A percentile compares a stretch with the other conserved stretches of the same genome.
Conservation (phyloP, 2,329 filamentous ascomycete genomes). For the Venturia oleaginea region DNA sequence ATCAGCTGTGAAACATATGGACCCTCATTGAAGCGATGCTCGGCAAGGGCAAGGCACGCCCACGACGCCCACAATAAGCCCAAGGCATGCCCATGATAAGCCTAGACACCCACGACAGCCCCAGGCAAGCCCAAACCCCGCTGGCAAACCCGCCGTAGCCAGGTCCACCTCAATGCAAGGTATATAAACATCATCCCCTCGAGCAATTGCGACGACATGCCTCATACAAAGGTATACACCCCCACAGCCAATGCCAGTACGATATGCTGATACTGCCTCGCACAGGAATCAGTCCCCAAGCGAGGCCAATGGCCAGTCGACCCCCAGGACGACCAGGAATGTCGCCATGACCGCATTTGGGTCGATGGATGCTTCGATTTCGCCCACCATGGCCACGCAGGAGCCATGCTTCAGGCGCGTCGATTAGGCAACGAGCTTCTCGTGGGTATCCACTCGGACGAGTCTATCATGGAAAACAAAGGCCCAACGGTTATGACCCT, state of each 20-base stretch:
- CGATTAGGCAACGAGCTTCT: slow-evolving; percentile 81
- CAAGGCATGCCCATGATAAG: too few relatives aligned
- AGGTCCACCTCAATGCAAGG: not conserved
- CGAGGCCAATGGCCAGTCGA: slow-evolving; percentile 55
- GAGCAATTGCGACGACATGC: not conserved
- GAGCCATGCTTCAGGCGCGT: slow-evolving; percentile 91
- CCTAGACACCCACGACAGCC: too few relatives aligned
- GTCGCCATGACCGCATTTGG: slow-evolving; percentile 74
- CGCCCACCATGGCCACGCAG: slow-evolving; percentile 94
- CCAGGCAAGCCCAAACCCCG: too few relatives aligned
- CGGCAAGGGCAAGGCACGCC: too few relatives aligned
- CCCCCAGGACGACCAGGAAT: slow-evolving; percentile 49
- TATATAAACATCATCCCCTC: not conserved
- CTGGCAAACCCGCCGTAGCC: not conserved
- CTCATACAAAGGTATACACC: not conserved
- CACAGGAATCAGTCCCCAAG: slow-evolving; percentile 36
- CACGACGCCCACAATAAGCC: too few relatives aligned
- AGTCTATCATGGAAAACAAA: slow-evolving; percentile 93
- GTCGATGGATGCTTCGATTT: slow-evolving; percentile 99
- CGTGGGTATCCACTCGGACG: slow-evolving; percentile 91
- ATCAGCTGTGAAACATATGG: too few relatives aligned
- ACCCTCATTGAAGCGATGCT: too few relatives aligned
- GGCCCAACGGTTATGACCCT: slow-evolving; percentile 96
- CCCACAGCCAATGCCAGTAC: not conserved
- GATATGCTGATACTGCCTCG: not conserved